phyloP scores from a whole-genome alignment of 129 eudicot species.

The Pseudognaphalium luteoalbum region DNA sequence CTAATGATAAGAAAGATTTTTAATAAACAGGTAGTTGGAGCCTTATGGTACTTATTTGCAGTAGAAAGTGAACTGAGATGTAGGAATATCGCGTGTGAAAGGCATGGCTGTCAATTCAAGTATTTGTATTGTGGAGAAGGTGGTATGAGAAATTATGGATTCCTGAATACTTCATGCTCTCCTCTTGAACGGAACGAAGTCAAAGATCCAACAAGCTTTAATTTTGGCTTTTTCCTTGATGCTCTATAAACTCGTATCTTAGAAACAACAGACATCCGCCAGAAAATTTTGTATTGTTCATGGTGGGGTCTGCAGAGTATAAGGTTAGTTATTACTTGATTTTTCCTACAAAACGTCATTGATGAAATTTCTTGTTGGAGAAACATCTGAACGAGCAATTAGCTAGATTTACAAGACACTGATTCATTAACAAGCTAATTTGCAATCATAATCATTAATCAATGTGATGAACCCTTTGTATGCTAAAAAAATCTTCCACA shows the following conservation, averaged over 20 bases:
- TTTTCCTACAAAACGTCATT: not conserved
- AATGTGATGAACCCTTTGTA: not conserved
- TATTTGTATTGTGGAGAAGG: conserved; percentile 44
- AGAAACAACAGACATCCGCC: conserved; percentile 37
- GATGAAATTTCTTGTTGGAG: too few relatives aligned
- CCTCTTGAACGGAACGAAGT: conserved; percentile 44
- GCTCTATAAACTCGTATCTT: conserved; percentile 62
- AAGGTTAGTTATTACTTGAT: conserved; percentile 38
- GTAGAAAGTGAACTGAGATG: conserved; percentile 61
- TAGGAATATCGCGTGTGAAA: conserved; percentile 53
- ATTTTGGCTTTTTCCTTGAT: conserved; percentile 70
- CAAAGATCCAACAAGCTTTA: conserved; percentile 40
- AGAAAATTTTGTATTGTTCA: conserved; percentile 63
- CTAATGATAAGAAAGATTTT: not conserved
- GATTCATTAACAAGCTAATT: too few relatives aligned
- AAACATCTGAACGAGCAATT: too few relatives aligned
- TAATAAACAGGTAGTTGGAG: conserved; percentile 61
- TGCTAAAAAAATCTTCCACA: not conserved
- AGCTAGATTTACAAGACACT: too few relatives aligned
- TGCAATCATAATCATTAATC: too few relatives aligned
- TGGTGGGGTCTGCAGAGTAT: conserved; percentile 85
- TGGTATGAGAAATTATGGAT: conserved; percentile 10
- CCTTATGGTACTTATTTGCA: conserved; percentile 73
- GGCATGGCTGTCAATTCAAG: conserved; percentile 14
- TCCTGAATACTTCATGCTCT: conserved; percentile 49